Evolutionary conservation across 371 early-diverging fungal genomes (phyloP).

Genomic region (Entomophthora muscae): DNA sequence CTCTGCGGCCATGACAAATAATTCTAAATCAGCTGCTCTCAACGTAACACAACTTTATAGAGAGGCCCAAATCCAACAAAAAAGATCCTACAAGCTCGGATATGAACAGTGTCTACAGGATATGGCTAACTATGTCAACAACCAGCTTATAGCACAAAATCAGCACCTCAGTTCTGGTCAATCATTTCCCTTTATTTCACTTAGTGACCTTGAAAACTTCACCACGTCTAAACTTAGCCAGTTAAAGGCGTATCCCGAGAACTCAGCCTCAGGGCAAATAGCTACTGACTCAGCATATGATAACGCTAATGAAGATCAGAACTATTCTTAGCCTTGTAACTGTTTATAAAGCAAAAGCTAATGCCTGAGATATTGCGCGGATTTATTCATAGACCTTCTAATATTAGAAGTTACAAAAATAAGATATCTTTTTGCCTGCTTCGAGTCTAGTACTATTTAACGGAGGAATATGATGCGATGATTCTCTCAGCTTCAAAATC

Average conservation of each 20-base stretch:
- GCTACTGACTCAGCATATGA: background rate
- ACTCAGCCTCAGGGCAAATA: background rate
- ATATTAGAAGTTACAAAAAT: no score
- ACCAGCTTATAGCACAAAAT: constrained; percentile 20
- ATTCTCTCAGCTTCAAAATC: no score
- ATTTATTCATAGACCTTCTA: no score
- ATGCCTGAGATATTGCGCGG: no score
- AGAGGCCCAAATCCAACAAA: constrained; percentile 41
- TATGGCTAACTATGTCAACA: constrained; percentile 33
- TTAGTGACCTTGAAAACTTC: background rate
- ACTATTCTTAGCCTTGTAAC: background rate
- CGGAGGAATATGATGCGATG: no score
- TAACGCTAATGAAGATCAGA: background rate
- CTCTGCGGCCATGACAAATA: background rate
- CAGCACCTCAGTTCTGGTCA: background rate
- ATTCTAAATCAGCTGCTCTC: constrained; percentile 44
- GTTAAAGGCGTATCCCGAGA: background rate
- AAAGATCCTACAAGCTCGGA: constrained; percentile 39
- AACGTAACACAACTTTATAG: constrained; percentile 53
- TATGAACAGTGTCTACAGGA: constrained; percentile 54
- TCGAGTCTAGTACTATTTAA: no score
- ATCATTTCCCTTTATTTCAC: background rate
- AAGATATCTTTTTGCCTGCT: no score
- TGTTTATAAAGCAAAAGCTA: no score
- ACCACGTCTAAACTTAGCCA: background rate